These are phyloP conservation scores for Linnemannia exigua DNA, from an alignment of 192 early-diverging fungal genomes.

Conservation along the genomic window DNA sequence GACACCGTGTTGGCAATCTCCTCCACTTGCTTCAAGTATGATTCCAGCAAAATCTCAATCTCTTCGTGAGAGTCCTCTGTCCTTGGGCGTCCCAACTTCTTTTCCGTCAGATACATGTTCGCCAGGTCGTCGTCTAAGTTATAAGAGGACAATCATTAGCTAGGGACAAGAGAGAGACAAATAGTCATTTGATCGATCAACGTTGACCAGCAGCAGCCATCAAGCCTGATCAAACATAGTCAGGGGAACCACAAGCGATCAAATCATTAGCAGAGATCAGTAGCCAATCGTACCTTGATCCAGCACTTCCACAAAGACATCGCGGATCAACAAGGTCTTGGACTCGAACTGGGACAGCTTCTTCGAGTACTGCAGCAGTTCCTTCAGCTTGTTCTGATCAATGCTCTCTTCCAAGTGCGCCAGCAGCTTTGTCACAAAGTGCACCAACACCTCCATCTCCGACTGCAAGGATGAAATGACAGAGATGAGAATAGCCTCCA, in stretches of 20 bases:
- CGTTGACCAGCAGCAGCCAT: not conserved
- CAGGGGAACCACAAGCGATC: not conserved
- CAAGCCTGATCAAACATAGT: no score
- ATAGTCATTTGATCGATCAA: not conserved
- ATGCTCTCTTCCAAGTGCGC: slow-evolving; percentile 82
- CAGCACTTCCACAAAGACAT: slow-evolving; percentile 84
- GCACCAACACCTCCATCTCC: slow-evolving; percentile 77
- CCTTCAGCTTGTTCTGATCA: slow-evolving; percentile 80
- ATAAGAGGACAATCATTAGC: not conserved
- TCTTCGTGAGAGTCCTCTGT: slow-evolving; percentile 84
- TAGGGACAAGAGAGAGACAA: not conserved
- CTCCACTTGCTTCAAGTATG: slow-evolving; percentile 89
- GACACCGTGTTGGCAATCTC: slow-evolving; percentile 84
- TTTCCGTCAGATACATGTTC: slow-evolving; percentile 90
- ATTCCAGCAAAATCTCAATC: slow-evolving; percentile 91
- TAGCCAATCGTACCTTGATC: slow-evolving; percentile 66
- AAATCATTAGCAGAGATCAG: no score
- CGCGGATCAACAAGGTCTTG: slow-evolving; percentile 80
- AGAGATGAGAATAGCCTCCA: slow-evolving; percentile 86
- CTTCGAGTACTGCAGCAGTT: slow-evolving; percentile 83
- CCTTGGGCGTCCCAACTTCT: slow-evolving; percentile 71
- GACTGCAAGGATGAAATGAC: slow-evolving; percentile 77
- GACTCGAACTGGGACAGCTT: slow-evolving; percentile 84
- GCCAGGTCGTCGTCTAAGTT: slow-evolving; percentile 88
- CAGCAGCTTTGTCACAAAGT: slow-evolving; percentile 73